Evolutionary conservation across 768 basidiomycete species (phyloP).

Genomic region (Leucogyrophana mollusca): DNA sequence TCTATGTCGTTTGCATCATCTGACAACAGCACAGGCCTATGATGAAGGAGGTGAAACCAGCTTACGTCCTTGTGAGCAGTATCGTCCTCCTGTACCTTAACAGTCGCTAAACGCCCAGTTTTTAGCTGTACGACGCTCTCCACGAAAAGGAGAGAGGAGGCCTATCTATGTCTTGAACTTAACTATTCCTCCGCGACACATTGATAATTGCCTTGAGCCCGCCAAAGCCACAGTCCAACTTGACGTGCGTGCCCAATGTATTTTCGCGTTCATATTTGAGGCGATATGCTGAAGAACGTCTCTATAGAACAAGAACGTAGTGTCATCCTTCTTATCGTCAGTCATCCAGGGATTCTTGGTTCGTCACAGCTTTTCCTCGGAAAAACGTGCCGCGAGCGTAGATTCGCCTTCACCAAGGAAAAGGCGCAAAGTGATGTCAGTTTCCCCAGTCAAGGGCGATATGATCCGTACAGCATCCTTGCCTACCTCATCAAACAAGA

Average conservation of each 20-base stretch:
- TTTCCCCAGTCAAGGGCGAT: constrained; percentile 7
- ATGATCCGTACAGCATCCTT: constrained; percentile 6
- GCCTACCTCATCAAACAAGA: too few relatives aligned
- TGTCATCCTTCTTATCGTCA: constrained; percentile 55
- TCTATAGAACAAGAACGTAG: constrained; percentile 55
- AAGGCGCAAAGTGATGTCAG: constrained; percentile 42
- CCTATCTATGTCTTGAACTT: constrained; percentile 85
- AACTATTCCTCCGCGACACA: constrained; percentile 55
- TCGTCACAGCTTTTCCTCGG: constrained; percentile 56
- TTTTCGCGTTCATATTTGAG: constrained; percentile 11
- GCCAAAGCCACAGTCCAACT: constrained; percentile 67
- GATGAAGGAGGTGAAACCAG: constrained; percentile 60
- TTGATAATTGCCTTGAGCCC: constrained; percentile 85
- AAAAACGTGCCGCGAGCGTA: constrained; percentile 11
- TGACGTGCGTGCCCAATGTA: constrained; percentile 49
- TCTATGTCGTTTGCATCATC: neutral
- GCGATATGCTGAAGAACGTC: constrained; percentile 7
- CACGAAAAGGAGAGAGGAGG: constrained; percentile 74
- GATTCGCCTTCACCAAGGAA: constrained; percentile 46
- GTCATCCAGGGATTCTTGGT: constrained; percentile 62
- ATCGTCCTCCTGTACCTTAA: neutral
- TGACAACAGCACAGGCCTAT: constrained; percentile 49
- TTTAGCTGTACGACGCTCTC: constrained; percentile 64
- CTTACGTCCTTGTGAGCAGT: constrained; percentile 19
- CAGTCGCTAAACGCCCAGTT: constrained; percentile 2